Evolutionary conservation across 768 basidiomycete genomes (phyloP).

Genomic region (Tephrocybe rancida): DNA sequence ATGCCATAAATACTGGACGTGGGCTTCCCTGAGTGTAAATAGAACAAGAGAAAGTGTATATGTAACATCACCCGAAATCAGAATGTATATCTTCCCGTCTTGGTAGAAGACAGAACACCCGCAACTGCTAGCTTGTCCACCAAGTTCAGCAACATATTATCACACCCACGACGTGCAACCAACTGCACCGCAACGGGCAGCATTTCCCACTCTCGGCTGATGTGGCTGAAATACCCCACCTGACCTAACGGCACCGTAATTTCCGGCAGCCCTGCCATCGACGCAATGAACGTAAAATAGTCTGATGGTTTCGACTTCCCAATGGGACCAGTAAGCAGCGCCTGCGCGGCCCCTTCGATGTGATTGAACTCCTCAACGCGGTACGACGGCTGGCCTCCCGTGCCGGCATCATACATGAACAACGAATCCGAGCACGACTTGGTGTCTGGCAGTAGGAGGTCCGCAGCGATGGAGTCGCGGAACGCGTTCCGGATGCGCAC

Average conservation of each 20-base stretch:
- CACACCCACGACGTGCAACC: conserved; percentile 35
- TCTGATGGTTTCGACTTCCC: conserved; percentile 19
- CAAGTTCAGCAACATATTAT: conserved; percentile 33
- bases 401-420: conserved; percentile 38
- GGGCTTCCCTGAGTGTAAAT: conserved; percentile 67
- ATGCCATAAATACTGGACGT: conserved; percentile 70
- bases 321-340: conserved; percentile 24
- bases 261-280: conserved; percentile 40
- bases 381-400: conserved; percentile 36
- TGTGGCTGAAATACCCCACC: conserved; percentile 34
- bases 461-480: conserved; percentile 21
- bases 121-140: conserved; percentile 28
- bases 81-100: conserved; percentile 25
- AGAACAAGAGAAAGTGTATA: too few species aligned
- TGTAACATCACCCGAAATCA: too few species aligned
- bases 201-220: conserved; percentile 33
- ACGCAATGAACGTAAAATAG: conserved; percentile 35
- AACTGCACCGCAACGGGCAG: conserved; percentile 39
- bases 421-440: conserved; percentile 36
- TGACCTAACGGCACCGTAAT: conserved; percentile 39
- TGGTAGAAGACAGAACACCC: conserved; percentile 25
- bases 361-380: conserved; percentile 34
- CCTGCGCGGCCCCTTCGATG: conserved; percentile 29
- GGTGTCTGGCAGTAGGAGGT: conserved; percentile 29
- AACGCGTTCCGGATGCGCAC: conserved; percentile 29